Evolutionary conservation across 495 filamentous ascomycete genomes (phyloP).

Genomic region (Amphirosellinia nigrospora): DNA sequence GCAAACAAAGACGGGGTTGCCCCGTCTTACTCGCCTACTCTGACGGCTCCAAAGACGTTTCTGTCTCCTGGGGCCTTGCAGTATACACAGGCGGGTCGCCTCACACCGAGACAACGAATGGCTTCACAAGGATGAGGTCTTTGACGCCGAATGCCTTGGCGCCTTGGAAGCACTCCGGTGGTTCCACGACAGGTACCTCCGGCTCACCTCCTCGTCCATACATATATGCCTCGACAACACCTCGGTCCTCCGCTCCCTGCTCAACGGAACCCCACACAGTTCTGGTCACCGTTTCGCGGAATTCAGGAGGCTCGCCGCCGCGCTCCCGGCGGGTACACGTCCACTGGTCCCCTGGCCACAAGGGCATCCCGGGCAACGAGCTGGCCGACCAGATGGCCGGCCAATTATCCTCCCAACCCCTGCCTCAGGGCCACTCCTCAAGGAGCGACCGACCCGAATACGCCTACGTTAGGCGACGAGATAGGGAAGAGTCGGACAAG

Average conservation of each 20-base stretch:
- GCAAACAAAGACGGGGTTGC: not conserved
- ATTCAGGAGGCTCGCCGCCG: not conserved
- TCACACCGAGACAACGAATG: not conserved
- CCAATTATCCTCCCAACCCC: not conserved
- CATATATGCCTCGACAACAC: slow-evolving; percentile 3
- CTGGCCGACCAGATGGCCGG: not conserved
- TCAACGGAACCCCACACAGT: not conserved
- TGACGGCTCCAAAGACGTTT: not conserved
- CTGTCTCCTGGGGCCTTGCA: not conserved
- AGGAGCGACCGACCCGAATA: not conserved
- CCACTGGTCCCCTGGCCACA: not conserved
- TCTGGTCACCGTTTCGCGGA: not conserved
- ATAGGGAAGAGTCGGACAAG: not conserved
- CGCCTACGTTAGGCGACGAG: not conserved
- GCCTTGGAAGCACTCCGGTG: not conserved
- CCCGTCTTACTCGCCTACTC: not conserved
- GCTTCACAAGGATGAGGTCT: not conserved
- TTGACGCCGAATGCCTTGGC: not conserved
- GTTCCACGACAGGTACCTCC: not conserved
- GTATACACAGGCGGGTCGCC: not conserved
- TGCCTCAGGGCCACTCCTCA: not conserved
- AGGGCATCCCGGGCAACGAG: not conserved
- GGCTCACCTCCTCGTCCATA: not conserved
- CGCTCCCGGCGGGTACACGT: not conserved
- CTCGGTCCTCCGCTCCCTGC: not conserved